Evolutionary conservation across 768 basidiomycete species (phyloP), one percentile per base, ranked within the genome.

Genomic region (Bullera alba): DNA sequence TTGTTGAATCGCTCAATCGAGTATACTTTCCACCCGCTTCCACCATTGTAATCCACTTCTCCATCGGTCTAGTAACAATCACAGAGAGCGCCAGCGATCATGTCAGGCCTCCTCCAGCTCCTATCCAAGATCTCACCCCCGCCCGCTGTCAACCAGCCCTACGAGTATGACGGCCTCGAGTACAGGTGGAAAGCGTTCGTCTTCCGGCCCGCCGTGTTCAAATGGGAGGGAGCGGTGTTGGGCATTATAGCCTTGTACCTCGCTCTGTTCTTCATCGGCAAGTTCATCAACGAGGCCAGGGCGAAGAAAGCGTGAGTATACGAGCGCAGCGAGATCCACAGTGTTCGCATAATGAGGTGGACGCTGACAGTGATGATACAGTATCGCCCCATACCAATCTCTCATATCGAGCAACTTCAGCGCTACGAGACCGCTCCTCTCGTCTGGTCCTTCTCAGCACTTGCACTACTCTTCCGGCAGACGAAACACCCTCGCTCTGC

Each of bases 391-490:
- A 17, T 80, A 88, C 71, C 70, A 74, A 21, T 72, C 78, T 6
- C 69, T 86, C 57, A 79, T 85, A 52, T 69, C 77, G 38, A 72
- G 78, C 29, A 88, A 93, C 71, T 95, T 95, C 75, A 82, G 86
- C 10, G 29, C 22, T 5, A 41, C 50, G n/a, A 37, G 56, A 38
- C 53, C 50, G 8, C 41, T 63, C 35, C 34, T 69, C 25, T 42
- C 61, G 7, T 65, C 67, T 19, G 56, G 55, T 23, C 61, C 67
- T 4, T 37, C 63, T 4, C 53, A 57, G 12, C 85, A 82, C 67
- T 86, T 88, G 76, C 78, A 79, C 66, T 95, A 86, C 74, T 87
- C 87, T 35, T 90, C 89, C 2, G 91, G 91, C 47, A 77, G 91
- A 53, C 84, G 85, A 52, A 82, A 81, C 57, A 67, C 90, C 48